These are phyloP conservation scores for Cucumis cinereus DNA, from an alignment of 306 rosid genomes.

Conservation along the genomic window DNA sequence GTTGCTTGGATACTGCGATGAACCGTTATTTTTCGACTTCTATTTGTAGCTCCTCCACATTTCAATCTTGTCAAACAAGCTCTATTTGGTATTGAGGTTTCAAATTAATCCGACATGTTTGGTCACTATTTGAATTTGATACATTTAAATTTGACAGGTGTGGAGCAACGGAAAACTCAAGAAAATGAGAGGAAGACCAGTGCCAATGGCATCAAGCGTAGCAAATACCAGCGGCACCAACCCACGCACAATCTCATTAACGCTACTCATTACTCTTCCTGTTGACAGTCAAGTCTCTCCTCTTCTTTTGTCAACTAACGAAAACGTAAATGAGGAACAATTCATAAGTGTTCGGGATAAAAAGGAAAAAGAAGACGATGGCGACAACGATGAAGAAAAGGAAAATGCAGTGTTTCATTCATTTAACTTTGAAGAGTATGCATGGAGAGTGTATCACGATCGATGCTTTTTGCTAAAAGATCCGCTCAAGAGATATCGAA, in stretches of 20 bases:
- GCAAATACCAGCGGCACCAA: constrained; percentile 14
- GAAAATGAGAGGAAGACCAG: constrained; percentile 78
- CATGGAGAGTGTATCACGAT: constrained; percentile 70
- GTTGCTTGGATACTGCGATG: no score
- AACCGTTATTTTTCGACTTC: no score
- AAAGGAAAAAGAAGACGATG: neutral
- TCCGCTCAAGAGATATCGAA: constrained; percentile 53
- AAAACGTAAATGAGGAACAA: neutral
- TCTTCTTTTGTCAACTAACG: constrained; percentile 12
- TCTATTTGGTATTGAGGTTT: no score
- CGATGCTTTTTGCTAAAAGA: constrained; percentile 41
- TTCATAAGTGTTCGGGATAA: neutral
- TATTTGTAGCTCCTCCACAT: no score
- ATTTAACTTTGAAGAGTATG: constrained; percentile 70
- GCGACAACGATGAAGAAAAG: neutral
- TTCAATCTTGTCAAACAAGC: no score
- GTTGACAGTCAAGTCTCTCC: constrained; percentile 47
- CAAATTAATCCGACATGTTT: no score
- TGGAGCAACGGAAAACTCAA: constrained; percentile 83
- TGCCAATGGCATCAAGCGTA: constrained; percentile 11
- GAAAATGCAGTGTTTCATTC: constrained; percentile 31
- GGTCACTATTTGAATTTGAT: no score
- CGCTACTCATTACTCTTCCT: constrained; percentile 64
- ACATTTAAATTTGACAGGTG: constrained; percentile 19
- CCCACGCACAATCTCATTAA: constrained; percentile 41